Base-by-base conservation (phyloP, 257 asterid species). In the Petrea volubilis region DNA sequence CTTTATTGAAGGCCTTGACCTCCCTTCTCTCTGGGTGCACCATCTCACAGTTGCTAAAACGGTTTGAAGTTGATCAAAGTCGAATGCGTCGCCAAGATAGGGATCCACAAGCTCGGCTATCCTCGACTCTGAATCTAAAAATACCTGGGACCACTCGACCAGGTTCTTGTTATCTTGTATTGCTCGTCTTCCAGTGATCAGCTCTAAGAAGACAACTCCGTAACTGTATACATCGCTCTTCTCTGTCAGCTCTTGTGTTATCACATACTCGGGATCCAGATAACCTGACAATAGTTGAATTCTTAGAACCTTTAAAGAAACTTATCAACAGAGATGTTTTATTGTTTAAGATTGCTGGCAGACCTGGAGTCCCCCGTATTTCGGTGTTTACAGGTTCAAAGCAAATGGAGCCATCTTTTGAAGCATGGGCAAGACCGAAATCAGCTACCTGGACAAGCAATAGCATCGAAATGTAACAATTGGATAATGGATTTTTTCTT, bases 381-480 rank as follows among this genome's bases (percentile, higher is more conserved):
- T 90, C 96, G 2, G 98, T 92, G 90, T 86, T 92, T n/a, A 90
- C 91, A 3, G 96, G 94, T 79, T 92, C 98, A 55, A 90, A 95
- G 82, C 85, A 86, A 71, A 95, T 82, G 44, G 99, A 95, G 56
- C 99, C 98, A 68, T 95, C 93, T 79, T 85, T 87, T 11, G 98
- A 95, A 81, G 97, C 98, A 77, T 90, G 96, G 18, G 86, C 96
- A 49, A 95, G 97, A 73, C 99, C 97, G 79, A 92, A 95, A 83
- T 92, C 99, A 64, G 97, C 99, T 78, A 95, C 88, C 99, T 95
- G 87, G 72, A 74, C 34, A 58, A 73, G 43, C 33, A 55, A 60
- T n/a, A 15, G 20, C 64, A 51, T 36, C 21, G 18, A 60, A 38
- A 12, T 17, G 2, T n/a, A 14, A 44, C 50, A 36, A 18, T 24